Evolutionary conservation across 352 stramenopile genomes (phyloP).

Genomic region (Bremia lactucae): DNA sequence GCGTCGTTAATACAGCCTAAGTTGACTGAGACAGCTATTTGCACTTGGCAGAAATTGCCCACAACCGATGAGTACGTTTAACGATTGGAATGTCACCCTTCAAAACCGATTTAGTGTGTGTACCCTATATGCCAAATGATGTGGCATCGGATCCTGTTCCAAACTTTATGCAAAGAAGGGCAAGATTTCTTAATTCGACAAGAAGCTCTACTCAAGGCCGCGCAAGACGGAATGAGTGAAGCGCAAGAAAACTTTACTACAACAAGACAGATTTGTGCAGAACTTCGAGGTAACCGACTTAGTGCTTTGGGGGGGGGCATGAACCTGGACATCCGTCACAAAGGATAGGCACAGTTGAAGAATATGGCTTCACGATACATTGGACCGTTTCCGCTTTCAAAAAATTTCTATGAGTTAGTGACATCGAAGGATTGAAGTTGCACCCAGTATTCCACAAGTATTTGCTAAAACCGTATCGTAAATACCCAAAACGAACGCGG

Average conservation of each 20-base stretch:
- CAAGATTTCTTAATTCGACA: not conserved
- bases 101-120: conserved; percentile 1
- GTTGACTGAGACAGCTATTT: conserved; percentile 7
- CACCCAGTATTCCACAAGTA: conserved; percentile 1
- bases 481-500: not conserved
- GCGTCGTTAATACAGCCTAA: not conserved
- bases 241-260: conserved; percentile 4
- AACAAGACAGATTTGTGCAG: conserved; percentile 1
- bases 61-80: conserved; percentile 4
- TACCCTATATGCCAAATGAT: not conserved
- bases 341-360: not conserved
- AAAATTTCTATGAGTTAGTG: not conserved
- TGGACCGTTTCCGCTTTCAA: not conserved
- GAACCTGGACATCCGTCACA: not conserved
- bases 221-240: conserved; percentile 6
- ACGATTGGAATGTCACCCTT: conserved; percentile 5
- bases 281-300: not conserved
- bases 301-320: not conserved
- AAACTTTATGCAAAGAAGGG: not conserved
- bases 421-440: not conserved
- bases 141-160: not conserved
- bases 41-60: conserved; percentile 10
- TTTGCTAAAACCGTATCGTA: not conserved
- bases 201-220: not conserved
- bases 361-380: not conserved